These are phyloP conservation scores for Colletotrichum higginsianum DNA, from an alignment of 2,329 filamentous ascomycete species.

Conservation along the genomic window DNA sequence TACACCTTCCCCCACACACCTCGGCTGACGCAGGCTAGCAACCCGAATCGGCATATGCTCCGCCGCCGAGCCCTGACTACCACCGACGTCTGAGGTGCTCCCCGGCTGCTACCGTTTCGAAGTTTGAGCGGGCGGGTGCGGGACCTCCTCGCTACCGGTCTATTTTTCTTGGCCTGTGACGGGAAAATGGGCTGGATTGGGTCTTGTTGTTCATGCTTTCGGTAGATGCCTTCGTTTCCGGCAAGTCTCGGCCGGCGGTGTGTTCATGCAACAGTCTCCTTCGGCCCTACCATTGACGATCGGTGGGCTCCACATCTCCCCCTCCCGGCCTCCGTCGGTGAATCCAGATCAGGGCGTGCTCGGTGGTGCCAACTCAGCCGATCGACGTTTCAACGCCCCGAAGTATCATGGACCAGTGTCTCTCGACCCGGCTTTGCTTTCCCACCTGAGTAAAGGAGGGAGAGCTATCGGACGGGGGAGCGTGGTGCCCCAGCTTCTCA, in stretches of 20 bases:
- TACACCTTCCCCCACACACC: neutral
- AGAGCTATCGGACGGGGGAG: neutral
- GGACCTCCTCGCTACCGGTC: neutral
- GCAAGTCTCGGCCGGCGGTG: neutral
- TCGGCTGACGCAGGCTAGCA: conserved; percentile 11
- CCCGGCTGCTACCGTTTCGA: conserved; percentile 8
- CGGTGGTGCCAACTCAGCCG: neutral
- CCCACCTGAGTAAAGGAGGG: neutral
- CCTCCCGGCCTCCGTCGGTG: neutral
- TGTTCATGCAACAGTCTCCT: neutral
- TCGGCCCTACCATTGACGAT: conserved; percentile 8
- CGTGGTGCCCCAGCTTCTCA: conserved; percentile 9
- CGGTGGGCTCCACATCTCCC: conserved; percentile 9
- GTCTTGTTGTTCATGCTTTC: conserved; percentile 20
- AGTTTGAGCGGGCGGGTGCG: neutral
- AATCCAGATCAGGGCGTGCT: neutral
- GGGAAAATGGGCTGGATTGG: neutral
- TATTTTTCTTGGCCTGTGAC: neutral
- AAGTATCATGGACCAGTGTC: too few relatives aligned
- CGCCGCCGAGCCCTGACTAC: conserved; percentile 21
- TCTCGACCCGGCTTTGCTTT: neutral
- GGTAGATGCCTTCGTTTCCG: neutral
- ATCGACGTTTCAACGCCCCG: conserved; percentile 3
- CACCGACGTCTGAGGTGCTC: neutral
- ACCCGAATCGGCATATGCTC: conserved; percentile 37